Evolutionary conservation across 495 filamentous ascomycete genomes (phyloP), one percentile per base, ranked within the genome.

Genomic region (Parachaetomium inaequale): DNA sequence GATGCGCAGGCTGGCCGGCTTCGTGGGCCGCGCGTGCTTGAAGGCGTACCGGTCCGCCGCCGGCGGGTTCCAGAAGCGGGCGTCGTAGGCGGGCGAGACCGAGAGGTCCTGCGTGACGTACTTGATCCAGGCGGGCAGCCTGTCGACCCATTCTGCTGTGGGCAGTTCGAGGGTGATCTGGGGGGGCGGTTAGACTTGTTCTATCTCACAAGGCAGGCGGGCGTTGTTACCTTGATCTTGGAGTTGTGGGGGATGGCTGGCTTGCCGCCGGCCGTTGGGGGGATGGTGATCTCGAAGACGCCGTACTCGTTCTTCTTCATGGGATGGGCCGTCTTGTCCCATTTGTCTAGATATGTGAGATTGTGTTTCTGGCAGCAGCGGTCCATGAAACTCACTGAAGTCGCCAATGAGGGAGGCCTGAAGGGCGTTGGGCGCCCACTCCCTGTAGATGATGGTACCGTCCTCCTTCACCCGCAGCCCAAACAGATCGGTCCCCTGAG

Each of bases 11-110:
- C 90, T 94, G 64, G 82, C 76, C 7, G 94, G 94, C 80, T 93
- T 96, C 74, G 86, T 86, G 12, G 93, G 94, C 23, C 88, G 83
- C 26, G 83, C 64, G 73, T 98, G 82, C 75, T 93, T 89, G 84
- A 96, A 96, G 17, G 77, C 77, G 74, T 97, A 96, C 69, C 76
- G 79, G 68, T 90, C 84, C 52, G 78, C 76, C 49, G 84, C 75
- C 14, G 91, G 90, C 25, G 94, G 95, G 72, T 97, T 96, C 94
- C 94, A 98, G 78, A 98, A 98, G 46, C 93, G 83, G 14, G 91
- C 91, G 70, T 98, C 95, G 72, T 98, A 98, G 29, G 87, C 85
- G 2, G 92, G 92, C 15, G 92, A 96, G 43, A 96, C 85, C 11
- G 74, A 80, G 32, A 98, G 82, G 64, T 98, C 92, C 74, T 98